Evolutionary conservation across 495 filamentous ascomycete species (phyloP).

Genomic region (Xylaria grammica): DNA sequence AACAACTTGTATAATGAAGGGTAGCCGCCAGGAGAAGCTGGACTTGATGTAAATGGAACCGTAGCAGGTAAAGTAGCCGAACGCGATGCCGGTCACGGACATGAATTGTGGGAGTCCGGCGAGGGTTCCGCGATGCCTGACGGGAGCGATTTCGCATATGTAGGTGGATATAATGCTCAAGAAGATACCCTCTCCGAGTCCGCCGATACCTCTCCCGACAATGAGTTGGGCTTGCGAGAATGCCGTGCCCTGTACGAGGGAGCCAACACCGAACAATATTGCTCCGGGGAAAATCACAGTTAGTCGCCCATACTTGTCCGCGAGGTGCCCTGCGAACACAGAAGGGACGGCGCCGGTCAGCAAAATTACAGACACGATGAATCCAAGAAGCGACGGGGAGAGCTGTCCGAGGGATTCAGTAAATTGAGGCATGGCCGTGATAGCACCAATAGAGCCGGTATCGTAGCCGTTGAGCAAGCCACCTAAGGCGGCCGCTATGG

Average conservation of each 20-base stretch:
- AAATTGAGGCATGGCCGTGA: conserved; percentile 66
- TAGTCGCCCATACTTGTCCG: conserved; percentile 63
- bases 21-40: conserved; percentile 63
- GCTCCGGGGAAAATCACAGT: conserved; percentile 58
- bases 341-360: conserved; percentile 66
- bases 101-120: conserved; percentile 60
- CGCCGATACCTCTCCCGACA: conserved; percentile 58
- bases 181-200: conserved; percentile 65
- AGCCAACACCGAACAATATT: conserved; percentile 60
- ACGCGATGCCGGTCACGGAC: conserved; percentile 55
- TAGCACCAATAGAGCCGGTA: conserved; percentile 67
- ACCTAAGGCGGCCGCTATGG: conserved; percentile 31
- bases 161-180: conserved; percentile 63
- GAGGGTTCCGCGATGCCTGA: conserved; percentile 55
- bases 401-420: conserved; percentile 53
- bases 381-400: conserved; percentile 61
- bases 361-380: conserved; percentile 68
- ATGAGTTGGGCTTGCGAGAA: conserved; percentile 59
- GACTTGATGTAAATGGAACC: conserved; percentile 51
- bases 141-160: conserved; percentile 67
- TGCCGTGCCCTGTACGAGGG: conserved; percentile 52
- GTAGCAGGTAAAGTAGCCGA: conserved; percentile 69
- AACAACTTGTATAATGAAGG: conserved; percentile 53
- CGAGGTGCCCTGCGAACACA: conserved; percentile 66
- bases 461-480: conserved; percentile 54